phyloP scores from a whole-genome alignment of 2,329 filamentous ascomycete species.

The Nigrograna mackinnonii region DNA sequence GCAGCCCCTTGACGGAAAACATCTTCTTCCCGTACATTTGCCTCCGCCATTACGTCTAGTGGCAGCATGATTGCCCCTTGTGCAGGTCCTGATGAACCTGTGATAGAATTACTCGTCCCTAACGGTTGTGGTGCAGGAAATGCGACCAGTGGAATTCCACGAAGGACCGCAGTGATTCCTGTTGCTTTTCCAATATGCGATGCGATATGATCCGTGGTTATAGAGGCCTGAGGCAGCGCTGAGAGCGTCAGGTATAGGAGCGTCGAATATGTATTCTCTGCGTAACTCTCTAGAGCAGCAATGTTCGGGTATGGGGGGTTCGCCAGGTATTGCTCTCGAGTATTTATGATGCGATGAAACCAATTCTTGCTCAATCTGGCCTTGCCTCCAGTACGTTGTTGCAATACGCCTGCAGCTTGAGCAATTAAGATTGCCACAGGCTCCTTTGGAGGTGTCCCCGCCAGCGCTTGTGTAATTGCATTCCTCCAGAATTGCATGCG shows the following conservation, averaged over 20 bases:
- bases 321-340: constrained; percentile 79
- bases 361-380: constrained; percentile 57
- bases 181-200: constrained; percentile 94
- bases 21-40: constrained; percentile 82
- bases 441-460: constrained; percentile 80
- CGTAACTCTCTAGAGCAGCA: constrained; percentile 79
- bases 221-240: constrained; percentile 74
- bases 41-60: constrained; percentile 84
- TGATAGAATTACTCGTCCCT: constrained; percentile 42
- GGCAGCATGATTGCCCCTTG: constrained; percentile 78
- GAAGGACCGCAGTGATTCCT: constrained; percentile 83
- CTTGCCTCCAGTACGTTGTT: constrained; percentile 49
- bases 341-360: constrained; percentile 73
- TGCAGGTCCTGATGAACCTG: constrained; percentile 44
- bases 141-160: constrained; percentile 86
- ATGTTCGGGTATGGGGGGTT: constrained; percentile 80
- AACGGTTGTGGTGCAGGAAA: constrained; percentile 68
- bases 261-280: constrained; percentile 93
- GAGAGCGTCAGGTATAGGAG: constrained; percentile 87
- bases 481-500: constrained; percentile 97
- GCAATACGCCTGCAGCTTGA: constrained; percentile 66
- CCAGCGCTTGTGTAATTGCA: constrained; percentile 75
- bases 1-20: constrained; percentile 78
- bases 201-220: constrained; percentile 89
- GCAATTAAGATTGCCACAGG: constrained; percentile 86